Evolutionary conservation across 768 basidiomycete genomes (phyloP).

Genomic region (Macrolepiota fuliginosa): DNA sequence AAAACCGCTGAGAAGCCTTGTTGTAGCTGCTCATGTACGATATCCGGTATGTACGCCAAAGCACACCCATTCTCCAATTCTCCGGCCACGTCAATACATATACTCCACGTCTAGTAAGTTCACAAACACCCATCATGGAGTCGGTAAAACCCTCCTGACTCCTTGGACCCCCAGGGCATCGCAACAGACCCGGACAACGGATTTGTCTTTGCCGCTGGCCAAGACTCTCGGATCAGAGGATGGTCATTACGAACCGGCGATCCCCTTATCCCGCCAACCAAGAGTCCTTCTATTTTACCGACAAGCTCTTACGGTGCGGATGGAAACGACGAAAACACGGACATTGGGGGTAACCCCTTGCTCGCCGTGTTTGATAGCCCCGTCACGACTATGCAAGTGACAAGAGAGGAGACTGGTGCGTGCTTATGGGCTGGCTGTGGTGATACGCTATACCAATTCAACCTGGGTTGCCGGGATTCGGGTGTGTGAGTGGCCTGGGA

Average conservation of each 20-base stretch:
- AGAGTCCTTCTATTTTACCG: background rate
- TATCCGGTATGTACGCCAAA: constrained; percentile 44
- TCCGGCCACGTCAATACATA: constrained; percentile 59
- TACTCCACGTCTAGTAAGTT: constrained; percentile 48
- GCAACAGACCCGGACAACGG: constrained; percentile 52
- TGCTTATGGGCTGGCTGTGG: constrained; percentile 55
- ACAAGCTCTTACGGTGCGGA: background rate
- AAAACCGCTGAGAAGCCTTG: background rate
- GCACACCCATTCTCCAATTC: constrained; percentile 43
- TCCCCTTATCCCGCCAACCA: constrained; percentile 27
- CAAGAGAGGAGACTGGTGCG: constrained; percentile 34
- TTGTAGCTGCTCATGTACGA: constrained; percentile 60
- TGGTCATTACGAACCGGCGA: constrained; percentile 67
- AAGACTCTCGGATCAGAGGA: constrained; percentile 59
- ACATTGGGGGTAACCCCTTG: constrained; percentile 27
- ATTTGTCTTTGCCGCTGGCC: constrained; percentile 67
- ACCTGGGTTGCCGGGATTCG: constrained; percentile 38
- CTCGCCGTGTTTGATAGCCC: constrained; percentile 30
- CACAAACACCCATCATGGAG: background rate
- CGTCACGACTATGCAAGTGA: constrained; percentile 49
- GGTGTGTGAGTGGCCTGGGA: background rate
- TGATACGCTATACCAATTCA: constrained; percentile 43
- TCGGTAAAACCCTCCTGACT: constrained; percentile 8
- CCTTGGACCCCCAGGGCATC: constrained; percentile 46
- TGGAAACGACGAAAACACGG: background rate